Conservation (phyloP, 2,329 filamentous ascomycete species). For the Fusarium aywerte region DNA sequence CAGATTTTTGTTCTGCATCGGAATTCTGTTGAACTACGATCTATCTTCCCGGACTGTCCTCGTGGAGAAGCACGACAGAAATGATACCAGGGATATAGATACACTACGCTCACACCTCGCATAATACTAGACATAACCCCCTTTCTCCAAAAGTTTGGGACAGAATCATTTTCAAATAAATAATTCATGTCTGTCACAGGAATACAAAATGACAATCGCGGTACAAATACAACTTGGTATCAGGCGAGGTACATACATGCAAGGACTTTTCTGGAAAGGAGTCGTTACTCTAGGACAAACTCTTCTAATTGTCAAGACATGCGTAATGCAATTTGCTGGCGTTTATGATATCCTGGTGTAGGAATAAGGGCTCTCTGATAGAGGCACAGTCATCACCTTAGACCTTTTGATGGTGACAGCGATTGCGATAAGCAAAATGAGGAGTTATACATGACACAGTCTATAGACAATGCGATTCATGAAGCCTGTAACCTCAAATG, state of each 20-base stretch:
- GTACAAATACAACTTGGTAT: background rate
- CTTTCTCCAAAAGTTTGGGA: background rate
- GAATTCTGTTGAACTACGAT: constrained; percentile 24
- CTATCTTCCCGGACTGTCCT: constrained; percentile 31
- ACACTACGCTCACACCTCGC: constrained; percentile 11
- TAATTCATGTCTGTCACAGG: background rate
- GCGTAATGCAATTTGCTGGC: background rate
- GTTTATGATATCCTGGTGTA: background rate
- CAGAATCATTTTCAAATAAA: background rate
- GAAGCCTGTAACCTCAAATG: background rate
- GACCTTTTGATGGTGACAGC: background rate
- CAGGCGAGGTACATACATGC: background rate
- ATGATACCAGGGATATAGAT: background rate
- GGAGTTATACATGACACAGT: background rate
- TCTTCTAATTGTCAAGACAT: background rate
- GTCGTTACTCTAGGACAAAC: background rate
- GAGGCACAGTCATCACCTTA: background rate
- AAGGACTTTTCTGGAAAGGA: background rate
- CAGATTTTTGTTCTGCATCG: constrained; percentile 17
- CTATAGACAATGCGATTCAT: constrained; percentile 6
- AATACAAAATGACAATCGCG: background rate
- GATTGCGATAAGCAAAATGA: background rate
- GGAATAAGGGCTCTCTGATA: too few species aligned
- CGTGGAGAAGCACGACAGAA: constrained; percentile 30
- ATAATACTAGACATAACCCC: background rate